A percentile compares a stretch with the other conserved stretches of the same genome.
phyloP scores from a whole-genome alignment of 169 alveolate genomes.

The Cytauxzoon felis region DNA sequence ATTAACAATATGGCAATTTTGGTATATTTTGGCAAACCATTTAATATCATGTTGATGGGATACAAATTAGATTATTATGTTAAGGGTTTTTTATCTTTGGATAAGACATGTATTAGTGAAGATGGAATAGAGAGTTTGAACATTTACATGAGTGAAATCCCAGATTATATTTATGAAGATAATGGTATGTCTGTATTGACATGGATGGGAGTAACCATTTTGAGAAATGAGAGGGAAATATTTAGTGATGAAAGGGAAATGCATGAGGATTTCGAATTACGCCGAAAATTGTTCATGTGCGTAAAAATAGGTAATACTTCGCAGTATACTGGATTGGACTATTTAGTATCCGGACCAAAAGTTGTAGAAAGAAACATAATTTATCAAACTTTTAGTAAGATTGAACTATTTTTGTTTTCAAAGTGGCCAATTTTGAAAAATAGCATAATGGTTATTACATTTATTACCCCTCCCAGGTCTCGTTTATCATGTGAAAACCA shows the following conservation, averaged over 20 bases:
- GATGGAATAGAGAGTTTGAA: not conserved
- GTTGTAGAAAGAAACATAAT: not conserved
- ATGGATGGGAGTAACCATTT: conserved; percentile 21
- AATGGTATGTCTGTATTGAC: not conserved
- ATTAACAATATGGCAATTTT: not conserved
- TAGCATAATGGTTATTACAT: conserved; percentile 13
- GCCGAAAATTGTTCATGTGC: not conserved
- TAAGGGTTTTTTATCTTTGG: conserved; percentile 11
- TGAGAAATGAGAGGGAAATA: not conserved
- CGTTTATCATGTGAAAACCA: not conserved
- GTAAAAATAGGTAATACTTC: not conserved
- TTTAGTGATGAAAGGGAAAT: not conserved
- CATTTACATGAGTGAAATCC: not conserved
- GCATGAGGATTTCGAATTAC: not conserved
- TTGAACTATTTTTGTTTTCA: not conserved
- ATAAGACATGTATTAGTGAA: not conserved
- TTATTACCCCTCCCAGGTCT: not conserved
- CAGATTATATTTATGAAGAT: not conserved
- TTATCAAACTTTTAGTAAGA: not conserved
- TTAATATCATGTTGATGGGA: conserved; percentile 6
- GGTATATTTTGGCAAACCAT: conserved; percentile 35
- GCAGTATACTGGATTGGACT: conserved; percentile 1
- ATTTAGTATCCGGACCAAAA: conserved; percentile 12
- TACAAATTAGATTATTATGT: not conserved
- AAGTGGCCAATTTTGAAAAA: not conserved